These are phyloP conservation scores for Saitozyma sp. DNA, from an alignment of 768 basidiomycete species.

Conservation along the genomic window DNA sequence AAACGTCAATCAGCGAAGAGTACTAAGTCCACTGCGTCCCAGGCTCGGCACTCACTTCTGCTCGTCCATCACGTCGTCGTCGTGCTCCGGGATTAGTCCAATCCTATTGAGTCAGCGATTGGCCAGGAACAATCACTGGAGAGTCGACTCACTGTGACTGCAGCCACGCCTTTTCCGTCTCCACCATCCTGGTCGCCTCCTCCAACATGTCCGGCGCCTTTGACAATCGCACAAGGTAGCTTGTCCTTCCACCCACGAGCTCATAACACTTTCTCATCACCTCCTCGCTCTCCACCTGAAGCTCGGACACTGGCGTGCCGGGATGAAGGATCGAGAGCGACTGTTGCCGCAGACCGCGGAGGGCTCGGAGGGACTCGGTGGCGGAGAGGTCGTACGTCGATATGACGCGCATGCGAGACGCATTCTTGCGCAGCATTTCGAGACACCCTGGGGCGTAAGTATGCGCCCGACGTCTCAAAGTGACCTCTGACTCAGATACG, in stretches of 20 bases:
- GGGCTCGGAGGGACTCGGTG: slow-evolving; percentile 63
- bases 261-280: slow-evolving; percentile 59
- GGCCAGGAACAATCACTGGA: background rate
- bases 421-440: slow-evolving; percentile 60
- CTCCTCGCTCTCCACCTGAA: slow-evolving; percentile 49
- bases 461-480: background rate
- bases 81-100: slow-evolving; percentile 76
- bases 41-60: slow-evolving; percentile 56
- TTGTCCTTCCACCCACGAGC: slow-evolving; percentile 73
- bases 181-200: slow-evolving; percentile 65
- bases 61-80: slow-evolving; percentile 68
- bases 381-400: slow-evolving; percentile 70
- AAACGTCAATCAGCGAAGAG: background rate
- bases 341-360: slow-evolving; percentile 59
- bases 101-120: slow-evolving; percentile 52
- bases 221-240: slow-evolving; percentile 71
- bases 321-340: slow-evolving; percentile 10
- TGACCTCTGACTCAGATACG: slow-evolving; percentile 1
- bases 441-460: slow-evolving; percentile 24
- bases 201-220: slow-evolving; percentile 63
- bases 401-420: slow-evolving; percentile 73
- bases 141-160: slow-evolving; percentile 59
- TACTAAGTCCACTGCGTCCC: background rate
- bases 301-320: slow-evolving; percentile 5
- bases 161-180: slow-evolving; percentile 77